Conservation (phyloP, 75 land plant genomes). For the Isoetes taiwanensis region DNA sequence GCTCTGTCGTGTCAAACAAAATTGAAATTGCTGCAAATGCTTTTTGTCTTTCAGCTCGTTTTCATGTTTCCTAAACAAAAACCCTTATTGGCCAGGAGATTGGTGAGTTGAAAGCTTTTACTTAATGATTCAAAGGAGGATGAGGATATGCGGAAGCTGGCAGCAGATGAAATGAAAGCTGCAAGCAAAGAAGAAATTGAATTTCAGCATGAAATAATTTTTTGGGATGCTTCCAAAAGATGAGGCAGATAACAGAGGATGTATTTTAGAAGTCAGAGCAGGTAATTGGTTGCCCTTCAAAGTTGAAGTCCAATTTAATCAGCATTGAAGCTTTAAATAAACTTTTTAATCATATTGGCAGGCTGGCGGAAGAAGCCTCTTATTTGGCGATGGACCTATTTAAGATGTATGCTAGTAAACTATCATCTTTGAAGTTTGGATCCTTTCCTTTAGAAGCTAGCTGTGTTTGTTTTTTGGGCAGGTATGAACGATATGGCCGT, state of each 20-base stretch:
- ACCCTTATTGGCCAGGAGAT: constrained; percentile 82
- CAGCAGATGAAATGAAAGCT: constrained; percentile 45
- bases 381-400: constrained; percentile 89
- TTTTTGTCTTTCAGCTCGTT: too few relatives aligned
- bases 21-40: too few relatives aligned
- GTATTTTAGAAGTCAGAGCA: constrained; percentile 96
- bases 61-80: too few relatives aligned
- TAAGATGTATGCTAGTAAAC: constrained; percentile 47
- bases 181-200: constrained; percentile 43
- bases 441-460: not conserved
- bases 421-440: too few relatives aligned
- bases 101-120: constrained; percentile 41
- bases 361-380: constrained; percentile 94
- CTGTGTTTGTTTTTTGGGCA: constrained; percentile 9
- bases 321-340: not conserved
- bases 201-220: constrained; percentile 41
- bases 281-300: constrained; percentile 28
- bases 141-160: constrained; percentile 67
- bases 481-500: constrained; percentile 81
- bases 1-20: not conserved
- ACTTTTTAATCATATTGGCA: constrained; percentile 9
- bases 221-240: constrained; percentile 80
- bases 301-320: not conserved
- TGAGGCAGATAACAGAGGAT: constrained; percentile 88
- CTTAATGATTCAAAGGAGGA: constrained; percentile 57